These are phyloP conservation scores for Rhynchosporium agropyri DNA, from an alignment of 2,329 filamentous ascomycete genomes.

Conservation along the genomic window DNA sequence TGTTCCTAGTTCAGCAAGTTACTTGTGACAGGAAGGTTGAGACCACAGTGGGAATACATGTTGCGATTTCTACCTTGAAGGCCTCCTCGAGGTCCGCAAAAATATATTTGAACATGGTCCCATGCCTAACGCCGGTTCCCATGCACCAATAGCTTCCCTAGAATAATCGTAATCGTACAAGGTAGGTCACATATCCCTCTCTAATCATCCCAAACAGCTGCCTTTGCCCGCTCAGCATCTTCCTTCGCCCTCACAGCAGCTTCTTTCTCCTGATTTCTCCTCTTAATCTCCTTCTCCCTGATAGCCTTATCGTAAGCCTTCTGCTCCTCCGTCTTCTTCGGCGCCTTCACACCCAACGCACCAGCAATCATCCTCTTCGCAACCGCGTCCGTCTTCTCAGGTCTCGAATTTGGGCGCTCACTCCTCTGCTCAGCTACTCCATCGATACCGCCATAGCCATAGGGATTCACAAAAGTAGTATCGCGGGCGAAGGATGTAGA, in stretches of 20 bases:
- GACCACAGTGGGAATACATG: background rate
- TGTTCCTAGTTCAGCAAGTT: no score
- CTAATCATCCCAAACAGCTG: conserved; percentile 82
- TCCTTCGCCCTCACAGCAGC: conserved; percentile 63
- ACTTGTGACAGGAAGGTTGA: background rate
- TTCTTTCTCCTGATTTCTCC: conserved; percentile 70
- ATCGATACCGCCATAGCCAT: conserved; percentile 30
- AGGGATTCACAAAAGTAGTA: conserved; percentile 32
- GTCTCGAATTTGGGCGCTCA: conserved; percentile 49
- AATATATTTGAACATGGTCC: background rate
- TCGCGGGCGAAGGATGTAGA: conserved; percentile 36
- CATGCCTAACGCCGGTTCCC: conserved; percentile 21
- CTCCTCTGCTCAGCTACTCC: conserved; percentile 18
- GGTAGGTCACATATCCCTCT: background rate
- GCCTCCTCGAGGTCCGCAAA: background rate
- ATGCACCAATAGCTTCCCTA: conserved; percentile 20
- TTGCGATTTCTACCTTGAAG: background rate
- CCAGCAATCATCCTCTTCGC: conserved; percentile 88
- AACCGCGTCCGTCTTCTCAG: conserved; percentile 92
- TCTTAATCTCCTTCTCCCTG: conserved; percentile 81
- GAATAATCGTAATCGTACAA: background rate
- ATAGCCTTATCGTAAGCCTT: conserved; percentile 80
- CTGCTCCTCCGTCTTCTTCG: conserved; percentile 85
- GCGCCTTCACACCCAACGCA: conserved; percentile 78
- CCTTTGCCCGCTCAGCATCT: conserved; percentile 72